phyloP scores from a whole-genome alignment of 768 basidiomycete genomes.

The Kwoniella botswanensis region DNA sequence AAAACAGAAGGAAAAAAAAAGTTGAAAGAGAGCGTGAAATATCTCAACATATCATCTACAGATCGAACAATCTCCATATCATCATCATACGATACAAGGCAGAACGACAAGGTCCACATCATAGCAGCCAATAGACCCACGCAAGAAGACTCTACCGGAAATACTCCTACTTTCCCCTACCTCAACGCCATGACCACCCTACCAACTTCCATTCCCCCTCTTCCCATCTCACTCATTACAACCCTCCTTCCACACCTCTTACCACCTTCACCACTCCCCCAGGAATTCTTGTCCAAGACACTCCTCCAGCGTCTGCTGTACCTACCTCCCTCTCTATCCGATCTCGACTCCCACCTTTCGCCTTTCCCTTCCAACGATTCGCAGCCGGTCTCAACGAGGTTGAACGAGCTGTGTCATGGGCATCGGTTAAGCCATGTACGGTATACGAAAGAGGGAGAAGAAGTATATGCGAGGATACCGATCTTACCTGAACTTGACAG shows the following conservation, averaged over 20 bases:
- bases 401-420: constrained; percentile 9
- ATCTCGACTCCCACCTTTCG: constrained; percentile 43
- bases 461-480: constrained; percentile 13
- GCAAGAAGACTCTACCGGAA: too few relatives aligned
- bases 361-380: constrained; percentile 27
- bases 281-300: constrained; percentile 35
- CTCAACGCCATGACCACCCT: constrained; percentile 6
- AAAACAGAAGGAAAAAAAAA: too few relatives aligned
- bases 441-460: constrained; percentile 22
- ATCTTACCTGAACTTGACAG: constrained; percentile 11
- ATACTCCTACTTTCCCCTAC: too few relatives aligned
- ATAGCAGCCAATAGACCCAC: too few relatives aligned
- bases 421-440: not conserved
- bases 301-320: constrained; percentile 46
- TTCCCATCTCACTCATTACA: constrained; percentile 31
- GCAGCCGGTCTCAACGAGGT: constrained; percentile 15
- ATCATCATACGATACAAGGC: too few relatives aligned
- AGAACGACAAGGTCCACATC: too few relatives aligned
- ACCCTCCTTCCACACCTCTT: constrained; percentile 44
- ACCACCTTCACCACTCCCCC: constrained; percentile 42
- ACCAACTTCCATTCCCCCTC: constrained; percentile 16
- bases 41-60: too few relatives aligned
- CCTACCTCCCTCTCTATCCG: constrained; percentile 41
- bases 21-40: too few relatives aligned
- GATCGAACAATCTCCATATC: too few relatives aligned